Evolutionary conservation across 1,284 basidiomycete species (phyloP).

Genomic region (Ustanciosporium gigantosporum): DNA sequence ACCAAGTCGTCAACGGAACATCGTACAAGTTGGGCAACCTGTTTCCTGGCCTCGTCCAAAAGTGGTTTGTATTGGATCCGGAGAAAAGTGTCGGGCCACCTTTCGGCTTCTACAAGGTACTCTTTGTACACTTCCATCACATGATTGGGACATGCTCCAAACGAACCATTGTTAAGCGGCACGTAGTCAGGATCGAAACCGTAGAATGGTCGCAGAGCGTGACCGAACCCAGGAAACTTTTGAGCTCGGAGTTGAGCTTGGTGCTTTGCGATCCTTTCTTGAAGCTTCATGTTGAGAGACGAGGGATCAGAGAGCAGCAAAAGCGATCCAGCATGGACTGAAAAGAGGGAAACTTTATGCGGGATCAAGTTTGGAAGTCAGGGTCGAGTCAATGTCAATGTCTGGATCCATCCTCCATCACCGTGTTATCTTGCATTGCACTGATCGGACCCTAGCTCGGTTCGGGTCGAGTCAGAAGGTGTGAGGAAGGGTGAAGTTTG

Average conservation of each 20-base stretch:
- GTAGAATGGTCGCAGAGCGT: conserved; percentile 15
- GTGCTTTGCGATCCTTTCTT: not conserved
- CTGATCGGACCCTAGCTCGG: no score
- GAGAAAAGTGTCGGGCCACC: conserved; percentile 19
- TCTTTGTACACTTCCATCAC: conserved; percentile 17
- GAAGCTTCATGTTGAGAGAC: conserved; percentile 4
- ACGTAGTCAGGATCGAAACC: conserved; percentile 27
- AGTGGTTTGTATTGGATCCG: conserved; percentile 12
- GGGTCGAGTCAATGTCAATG: no score
- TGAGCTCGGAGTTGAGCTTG: no score
- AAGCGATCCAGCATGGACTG: no score
- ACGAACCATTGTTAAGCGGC: conserved; percentile 35
- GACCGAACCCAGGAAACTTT: conserved; percentile 26
- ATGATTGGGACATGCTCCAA: conserved; percentile 33
- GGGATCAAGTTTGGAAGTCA: no score
- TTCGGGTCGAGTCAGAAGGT: no score
- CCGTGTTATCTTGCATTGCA: no score
- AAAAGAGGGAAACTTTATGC: no score
- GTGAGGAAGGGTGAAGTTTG: no score
- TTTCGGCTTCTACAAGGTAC: conserved; percentile 15
- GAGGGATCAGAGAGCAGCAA: no score
- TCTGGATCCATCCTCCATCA: no score
- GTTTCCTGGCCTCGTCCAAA: conserved; percentile 5
- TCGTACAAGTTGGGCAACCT: conserved; percentile 10
- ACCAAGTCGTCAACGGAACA: conserved; percentile 46